These are phyloP conservation scores for Plasmodium malariae DNA, from an alignment of 169 alveolate species.

Conservation along the genomic window DNA sequence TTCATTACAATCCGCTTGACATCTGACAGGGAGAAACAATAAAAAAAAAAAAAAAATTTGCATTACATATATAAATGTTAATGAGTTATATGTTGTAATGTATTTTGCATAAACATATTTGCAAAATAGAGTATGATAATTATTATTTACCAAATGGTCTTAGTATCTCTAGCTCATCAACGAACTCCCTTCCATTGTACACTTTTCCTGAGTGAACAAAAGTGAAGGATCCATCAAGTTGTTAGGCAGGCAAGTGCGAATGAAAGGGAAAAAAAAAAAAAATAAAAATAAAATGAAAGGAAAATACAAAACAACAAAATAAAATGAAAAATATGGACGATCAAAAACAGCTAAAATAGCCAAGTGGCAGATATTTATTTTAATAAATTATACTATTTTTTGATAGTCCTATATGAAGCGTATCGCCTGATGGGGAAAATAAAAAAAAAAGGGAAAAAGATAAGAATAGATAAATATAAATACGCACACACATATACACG, in stretches of 20 bases:
- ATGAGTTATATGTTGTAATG: neutral
- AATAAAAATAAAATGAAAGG: neutral
- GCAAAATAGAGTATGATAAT: neutral
- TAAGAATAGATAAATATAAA: neutral
- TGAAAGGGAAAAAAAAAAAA: conserved; percentile 7
- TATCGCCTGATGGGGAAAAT: conserved; percentile 11
- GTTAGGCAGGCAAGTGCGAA: neutral
- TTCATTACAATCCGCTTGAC: conserved; percentile 28
- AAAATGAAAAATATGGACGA: no score
- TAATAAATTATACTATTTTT: no score
- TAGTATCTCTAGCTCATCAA: conserved; percentile 47
- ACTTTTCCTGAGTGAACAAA: conserved; percentile 36
- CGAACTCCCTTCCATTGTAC: conserved; percentile 28
- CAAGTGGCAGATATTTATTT: no score
- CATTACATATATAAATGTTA: neutral
- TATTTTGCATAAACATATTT: neutral
- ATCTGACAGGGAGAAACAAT: neutral
- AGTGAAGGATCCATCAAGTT: neutral
- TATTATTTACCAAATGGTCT: conserved; percentile 22
- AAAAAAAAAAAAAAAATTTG: neutral
- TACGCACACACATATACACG: neutral
- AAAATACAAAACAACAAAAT: no score
- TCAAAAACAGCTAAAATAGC: no score
- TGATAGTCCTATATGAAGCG: conserved; percentile 48
- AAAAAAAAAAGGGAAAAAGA: conserved; percentile 15